Percentiles rank a stretch among this genome's conserved stretches.
These are phyloP conservation scores for Polytolypa hystricis DNA, from an alignment of 2,329 filamentous ascomycete species.

Conservation along the genomic window DNA sequence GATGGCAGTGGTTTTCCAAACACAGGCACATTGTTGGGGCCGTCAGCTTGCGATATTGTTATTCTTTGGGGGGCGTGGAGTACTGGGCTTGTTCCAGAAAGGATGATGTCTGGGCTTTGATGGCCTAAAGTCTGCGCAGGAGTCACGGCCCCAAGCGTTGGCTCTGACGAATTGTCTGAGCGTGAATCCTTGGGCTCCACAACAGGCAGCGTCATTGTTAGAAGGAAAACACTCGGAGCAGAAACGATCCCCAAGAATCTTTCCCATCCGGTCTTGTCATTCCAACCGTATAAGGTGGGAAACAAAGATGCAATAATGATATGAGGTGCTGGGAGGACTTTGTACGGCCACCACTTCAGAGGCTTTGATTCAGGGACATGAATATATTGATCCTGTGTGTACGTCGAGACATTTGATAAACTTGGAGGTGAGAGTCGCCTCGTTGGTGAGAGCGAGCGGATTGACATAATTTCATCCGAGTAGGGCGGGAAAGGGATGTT, in stretches of 20 bases:
- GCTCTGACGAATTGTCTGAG: slow-evolving; percentile 28
- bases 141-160: slow-evolving; percentile 19
- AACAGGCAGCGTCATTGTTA: slow-evolving; percentile 84
- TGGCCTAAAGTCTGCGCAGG: slow-evolving; percentile 11
- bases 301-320: slow-evolving; percentile 66
- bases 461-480: slow-evolving; percentile 44
- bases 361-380: slow-evolving; percentile 26
- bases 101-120: neutral
- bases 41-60: slow-evolving; percentile 3
- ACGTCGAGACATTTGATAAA: slow-evolving; percentile 39
- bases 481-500: slow-evolving; percentile 59
- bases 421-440: slow-evolving; percentile 45
- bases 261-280: slow-evolving; percentile 71
- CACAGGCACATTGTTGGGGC: neutral
- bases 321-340: slow-evolving; percentile 58
- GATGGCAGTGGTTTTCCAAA: neutral
- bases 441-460: slow-evolving; percentile 42
- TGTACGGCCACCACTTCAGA: slow-evolving; percentile 73
- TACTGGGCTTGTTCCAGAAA: neutral
- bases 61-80: neutral
- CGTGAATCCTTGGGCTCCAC: slow-evolving; percentile 58
- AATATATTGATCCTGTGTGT: no score
- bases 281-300: slow-evolving; percentile 75
- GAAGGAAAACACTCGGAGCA: slow-evolving; percentile 77
- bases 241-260: slow-evolving; percentile 71